A percentile compares a stretch with the other conserved stretches of the same genome.
Conservation (phyloP, 768 basidiomycete species). For the Suillus alpinus region DNA sequence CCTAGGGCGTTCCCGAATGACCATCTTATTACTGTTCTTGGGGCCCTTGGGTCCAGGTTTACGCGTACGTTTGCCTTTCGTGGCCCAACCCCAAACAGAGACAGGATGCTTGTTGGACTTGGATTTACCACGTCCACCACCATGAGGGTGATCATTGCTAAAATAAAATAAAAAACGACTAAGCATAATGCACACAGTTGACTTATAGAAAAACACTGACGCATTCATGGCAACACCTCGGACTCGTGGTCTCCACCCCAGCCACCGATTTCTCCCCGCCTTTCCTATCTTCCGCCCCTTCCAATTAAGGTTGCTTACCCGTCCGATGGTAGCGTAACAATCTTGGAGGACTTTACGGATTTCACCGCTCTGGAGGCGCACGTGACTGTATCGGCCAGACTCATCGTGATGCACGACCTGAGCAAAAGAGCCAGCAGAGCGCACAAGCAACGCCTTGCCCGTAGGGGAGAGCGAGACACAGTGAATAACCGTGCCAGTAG, state of each 20-base stretch:
- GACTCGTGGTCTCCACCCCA: conserved; percentile 80
- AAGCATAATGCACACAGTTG: neutral
- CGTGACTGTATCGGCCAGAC: conserved; percentile 68
- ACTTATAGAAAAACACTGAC: conserved; percentile 41
- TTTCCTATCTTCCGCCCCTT: conserved; percentile 84
- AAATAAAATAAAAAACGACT: neutral
- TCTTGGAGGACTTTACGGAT: conserved; percentile 79
- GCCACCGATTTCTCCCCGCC: conserved; percentile 85
- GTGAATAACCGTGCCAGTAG: conserved; percentile 89
- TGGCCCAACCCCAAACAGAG: conserved; percentile 89
- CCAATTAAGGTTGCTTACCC: conserved; percentile 89
- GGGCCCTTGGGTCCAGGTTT: conserved; percentile 90
- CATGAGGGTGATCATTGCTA: conserved; percentile 90
- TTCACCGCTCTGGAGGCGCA: conserved; percentile 90
- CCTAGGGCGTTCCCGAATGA: conserved; percentile 80
- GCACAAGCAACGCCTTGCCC: conserved; percentile 79
- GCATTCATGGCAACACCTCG: conserved; percentile 98
- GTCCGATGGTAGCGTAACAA: conserved; percentile 87
- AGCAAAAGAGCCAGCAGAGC: conserved; percentile 85
- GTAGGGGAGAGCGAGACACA: conserved; percentile 72
- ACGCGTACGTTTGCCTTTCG: conserved; percentile 90
- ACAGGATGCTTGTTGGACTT: conserved; percentile 95
- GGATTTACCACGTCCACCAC: conserved; percentile 96
- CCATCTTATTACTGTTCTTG: conserved; percentile 88
- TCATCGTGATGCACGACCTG: conserved; percentile 79